Evolutionary conservation across 768 basidiomycete genomes (phyloP), one percentile per base, ranked within the genome.

Genomic region (Pleurotus tuoliensis): DNA sequence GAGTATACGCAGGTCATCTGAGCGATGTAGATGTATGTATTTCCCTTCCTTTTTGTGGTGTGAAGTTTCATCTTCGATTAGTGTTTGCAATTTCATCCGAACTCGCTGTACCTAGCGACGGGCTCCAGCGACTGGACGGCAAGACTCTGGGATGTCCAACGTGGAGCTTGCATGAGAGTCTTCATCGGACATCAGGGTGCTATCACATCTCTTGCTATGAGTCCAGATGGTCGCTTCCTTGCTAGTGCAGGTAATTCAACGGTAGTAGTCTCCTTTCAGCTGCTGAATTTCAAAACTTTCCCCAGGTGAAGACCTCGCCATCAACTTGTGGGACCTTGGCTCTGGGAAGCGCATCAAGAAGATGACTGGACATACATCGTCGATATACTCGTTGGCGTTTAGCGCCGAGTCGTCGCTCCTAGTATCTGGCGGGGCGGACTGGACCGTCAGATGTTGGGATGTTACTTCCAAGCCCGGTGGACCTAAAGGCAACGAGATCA

Each of bases 361-460:
- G 71, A 97, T 98, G 94, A 86, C 82, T 2, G 97, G 97, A 0
- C 97, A 99, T 66, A 86, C 84, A 1, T 84, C 90, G 12, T 88
- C 94, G 1, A 85, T 98, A 58, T 90, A 96, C 66, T 90, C 92
- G 2, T 80, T 99, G 20, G 81, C 92, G 0, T 99, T 98, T 70
- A 94, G 91, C 58, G 90, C 87, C 22, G 97, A 98, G 69, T 94
- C 94, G 0, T 86, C 87, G 1, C 70, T 98, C 54, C 82, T 99
- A 37, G 88, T 98, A 11, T 95, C 92, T 57, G 95, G 95, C 5
- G 82, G 90, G 22, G 85, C 93, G 27, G 97, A 99, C 68, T 95
- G 92, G 83, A 98, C 97, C 0, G 94, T 98, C 15, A 81, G 96
- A n/a, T 94, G 94, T 56, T 99, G 97, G 97, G 97, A 99, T 68